Base-by-base conservation (phyloP, 805 yeast species). In the Martiniozyma abietophila region DNA sequence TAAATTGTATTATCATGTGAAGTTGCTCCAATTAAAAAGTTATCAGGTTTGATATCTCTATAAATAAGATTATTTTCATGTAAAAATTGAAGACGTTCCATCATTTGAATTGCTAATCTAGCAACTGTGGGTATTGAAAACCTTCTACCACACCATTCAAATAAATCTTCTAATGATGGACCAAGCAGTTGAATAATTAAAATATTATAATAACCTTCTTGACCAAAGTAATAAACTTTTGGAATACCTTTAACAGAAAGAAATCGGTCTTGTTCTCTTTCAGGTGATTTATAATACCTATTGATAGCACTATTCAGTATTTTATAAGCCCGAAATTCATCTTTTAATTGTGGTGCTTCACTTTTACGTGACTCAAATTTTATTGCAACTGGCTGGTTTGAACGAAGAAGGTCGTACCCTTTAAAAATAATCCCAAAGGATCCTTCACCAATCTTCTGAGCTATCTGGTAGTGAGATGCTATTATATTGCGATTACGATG, bases 381-480 rank as follows among this genome's bases (percentile, higher is more conserved):
- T 50, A 81, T 80, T 4, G 88, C 92, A 21, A 81, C 89, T 16
- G 75, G 67, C 38, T 51, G 56, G 35, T 58, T 57, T 31, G 76
- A 74, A 43, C 80, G 71, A 40, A 81, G 61, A 41, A 82, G 60
- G 50, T 82, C 83, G 37, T 75, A 71, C 26, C 94, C 94, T 59
- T 81, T 86, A 55, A 81, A 82, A 34, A 82, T 77, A 7, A 81
- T 80, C 23, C 94, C 94, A 62, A 82, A 82, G 0, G 92, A 80
- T 2, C 94, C 94, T 53, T 82, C 92, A 24, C 94, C 94, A 35
- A 82, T 82, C 56, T 82, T 82, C 50, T 80, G 80, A 8, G 89
- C 92, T 38, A 80, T 73, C 45, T 78, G 79, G 57, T 78, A 82
- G 54, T 82, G 94, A 27, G 70, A 64, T 6, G 77, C 79, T 32